A percentile compares a stretch with the other conserved stretches of the same genome.
These are phyloP conservation scores for slime mould (Dictyostelium discoideum) DNA, from an alignment of 78 protist genomes.

Conservation along the genomic window DNA sequence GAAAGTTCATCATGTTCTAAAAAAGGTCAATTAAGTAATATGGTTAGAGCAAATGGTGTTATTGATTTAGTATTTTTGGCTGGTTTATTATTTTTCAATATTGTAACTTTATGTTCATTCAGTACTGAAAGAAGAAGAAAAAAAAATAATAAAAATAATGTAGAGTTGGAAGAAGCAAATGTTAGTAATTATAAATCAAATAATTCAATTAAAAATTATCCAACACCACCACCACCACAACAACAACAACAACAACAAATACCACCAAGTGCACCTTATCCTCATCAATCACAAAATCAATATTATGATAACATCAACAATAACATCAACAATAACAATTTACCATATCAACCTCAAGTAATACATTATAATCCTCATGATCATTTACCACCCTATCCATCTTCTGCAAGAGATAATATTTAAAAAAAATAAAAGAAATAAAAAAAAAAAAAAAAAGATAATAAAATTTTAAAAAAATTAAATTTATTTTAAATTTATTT, in stretches of 20 bases:
- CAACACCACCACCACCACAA: background rate
- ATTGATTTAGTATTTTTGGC: constrained; percentile 6
- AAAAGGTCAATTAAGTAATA: background rate
- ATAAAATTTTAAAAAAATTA: too few relatives aligned
- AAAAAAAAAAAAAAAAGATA: background rate
- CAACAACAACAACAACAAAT: background rate
- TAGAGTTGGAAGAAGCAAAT: background rate
- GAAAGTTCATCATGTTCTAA: background rate
- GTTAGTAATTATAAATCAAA: constrained; percentile 3
- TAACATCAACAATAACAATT: background rate
- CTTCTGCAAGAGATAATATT: constrained; percentile 2
- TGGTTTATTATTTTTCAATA: background rate
- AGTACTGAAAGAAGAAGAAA: background rate
- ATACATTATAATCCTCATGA: background rate
- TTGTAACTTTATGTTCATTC: background rate
- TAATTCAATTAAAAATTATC: background rate
- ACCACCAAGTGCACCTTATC: background rate
- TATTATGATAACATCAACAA: constrained; percentile 9
- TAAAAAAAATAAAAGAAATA: background rate
- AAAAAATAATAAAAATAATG: background rate
- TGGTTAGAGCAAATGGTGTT: background rate
- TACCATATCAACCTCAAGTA: background rate
- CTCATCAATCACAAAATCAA: background rate
- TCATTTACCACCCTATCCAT: background rate
- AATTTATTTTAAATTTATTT: too few relatives aligned